Conservation (phyloP, 2,329 filamentous ascomycete genomes). For the Verticillium dahliae region DNA sequence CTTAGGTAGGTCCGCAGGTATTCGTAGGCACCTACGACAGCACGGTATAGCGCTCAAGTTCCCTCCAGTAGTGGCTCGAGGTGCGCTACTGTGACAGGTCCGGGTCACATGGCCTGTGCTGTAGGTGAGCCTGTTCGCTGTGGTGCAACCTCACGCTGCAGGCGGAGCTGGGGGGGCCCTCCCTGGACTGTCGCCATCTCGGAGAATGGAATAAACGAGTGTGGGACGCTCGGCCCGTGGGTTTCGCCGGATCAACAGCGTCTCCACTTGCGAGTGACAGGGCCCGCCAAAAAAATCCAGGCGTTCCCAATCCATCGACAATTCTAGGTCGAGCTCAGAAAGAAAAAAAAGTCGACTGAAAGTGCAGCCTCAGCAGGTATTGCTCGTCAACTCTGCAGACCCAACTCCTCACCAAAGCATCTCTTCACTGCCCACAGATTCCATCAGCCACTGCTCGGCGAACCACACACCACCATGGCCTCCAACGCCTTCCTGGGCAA, state of each 20-base stretch:
- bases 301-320: not conserved
- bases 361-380: not conserved
- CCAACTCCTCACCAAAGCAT: not conserved
- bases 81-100: not conserved
- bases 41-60: no score
- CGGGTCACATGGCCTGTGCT: constrained; percentile 8
- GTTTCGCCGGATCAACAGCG: not conserved
- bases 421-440: not conserved
- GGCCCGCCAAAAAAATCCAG: constrained; percentile 14
- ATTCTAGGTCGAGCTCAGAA: not conserved
- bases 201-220: not conserved
- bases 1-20: no score
- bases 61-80: no score
- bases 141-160: not conserved
- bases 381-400: not conserved
- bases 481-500: not conserved
- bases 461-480: not conserved
- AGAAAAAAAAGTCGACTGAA: constrained; percentile 4
- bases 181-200: not conserved
- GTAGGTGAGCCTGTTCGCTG: not conserved
- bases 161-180: not conserved
- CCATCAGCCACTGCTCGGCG: not conserved
- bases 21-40: no score
- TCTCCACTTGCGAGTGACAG: not conserved
- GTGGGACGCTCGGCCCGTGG: not conserved